Percentiles rank a stretch among this genome's conserved stretches.
These are phyloP conservation scores for Syzygium jambos DNA, from an alignment of 345 rosid species.

Conservation along the genomic window DNA sequence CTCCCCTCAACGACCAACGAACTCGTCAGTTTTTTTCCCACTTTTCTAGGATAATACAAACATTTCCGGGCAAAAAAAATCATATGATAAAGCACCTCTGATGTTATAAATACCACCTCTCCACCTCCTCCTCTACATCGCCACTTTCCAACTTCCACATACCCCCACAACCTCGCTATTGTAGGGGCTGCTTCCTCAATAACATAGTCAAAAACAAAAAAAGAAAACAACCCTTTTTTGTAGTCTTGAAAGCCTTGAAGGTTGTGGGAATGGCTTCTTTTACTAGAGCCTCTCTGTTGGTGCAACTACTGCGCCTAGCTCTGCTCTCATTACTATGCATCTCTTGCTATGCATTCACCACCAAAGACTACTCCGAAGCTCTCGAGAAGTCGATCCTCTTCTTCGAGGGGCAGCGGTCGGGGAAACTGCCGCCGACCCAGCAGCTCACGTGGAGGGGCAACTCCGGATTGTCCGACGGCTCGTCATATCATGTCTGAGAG, in stretches of 20 bases:
- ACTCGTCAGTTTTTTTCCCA: not conserved
- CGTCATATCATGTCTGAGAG: slow-evolving; percentile 29
- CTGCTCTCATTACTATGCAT: slow-evolving; percentile 9
- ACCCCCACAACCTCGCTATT: not conserved
- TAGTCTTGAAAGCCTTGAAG: not conserved
- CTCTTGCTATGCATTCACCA: slow-evolving; percentile 31
- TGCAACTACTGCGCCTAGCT: not conserved
- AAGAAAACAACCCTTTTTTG: not conserved
- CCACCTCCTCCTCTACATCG: not conserved
- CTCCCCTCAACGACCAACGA: slow-evolving; percentile 26
- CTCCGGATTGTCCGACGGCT: slow-evolving; percentile 59
- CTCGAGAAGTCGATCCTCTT: slow-evolving; percentile 57
- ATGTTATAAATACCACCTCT: not conserved
- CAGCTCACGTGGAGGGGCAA: slow-evolving; percentile 47
- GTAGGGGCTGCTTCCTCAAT: not conserved
- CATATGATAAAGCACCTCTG: not conserved
- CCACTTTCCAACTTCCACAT: not conserved
- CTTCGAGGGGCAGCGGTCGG: slow-evolving; percentile 75
- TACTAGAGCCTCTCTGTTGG: not conserved
- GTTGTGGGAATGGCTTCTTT: not conserved
- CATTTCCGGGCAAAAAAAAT: not conserved
- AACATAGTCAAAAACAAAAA: too few species aligned
- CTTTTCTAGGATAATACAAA: not conserved
- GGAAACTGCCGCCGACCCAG: slow-evolving; percentile 48
- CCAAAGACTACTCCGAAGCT: slow-evolving; percentile 50